Conservation (phyloP, 1,284 basidiomycete species). For the Ustilago hordei region DNA sequence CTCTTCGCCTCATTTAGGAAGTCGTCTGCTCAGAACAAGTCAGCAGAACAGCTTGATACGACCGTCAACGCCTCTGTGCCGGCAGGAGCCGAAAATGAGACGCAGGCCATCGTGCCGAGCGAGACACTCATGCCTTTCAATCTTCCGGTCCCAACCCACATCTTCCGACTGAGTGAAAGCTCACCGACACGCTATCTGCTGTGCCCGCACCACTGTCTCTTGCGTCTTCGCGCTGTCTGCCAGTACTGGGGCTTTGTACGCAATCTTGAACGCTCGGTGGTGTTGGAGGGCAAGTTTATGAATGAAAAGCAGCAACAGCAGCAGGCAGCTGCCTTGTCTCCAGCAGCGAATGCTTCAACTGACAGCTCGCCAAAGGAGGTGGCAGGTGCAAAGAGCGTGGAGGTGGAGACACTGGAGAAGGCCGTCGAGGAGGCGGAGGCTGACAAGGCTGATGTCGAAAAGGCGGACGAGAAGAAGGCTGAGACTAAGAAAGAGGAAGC, state of each 20-base stretch:
- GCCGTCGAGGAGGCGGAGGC: slow-evolving; percentile 34
- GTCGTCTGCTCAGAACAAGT: slow-evolving; percentile 24
- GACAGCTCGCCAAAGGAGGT: slow-evolving; percentile 20
- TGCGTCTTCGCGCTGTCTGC: slow-evolving; percentile 62
- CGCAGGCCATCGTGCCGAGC: not conserved
- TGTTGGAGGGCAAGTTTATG: slow-evolving; percentile 65
- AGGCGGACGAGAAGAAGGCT: slow-evolving; percentile 6
- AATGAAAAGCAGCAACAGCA: slow-evolving; percentile 42
- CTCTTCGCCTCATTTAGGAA: slow-evolving; percentile 55
- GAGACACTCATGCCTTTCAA: slow-evolving; percentile 9
- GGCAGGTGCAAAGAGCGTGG: slow-evolving; percentile 23
- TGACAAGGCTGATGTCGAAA: slow-evolving; percentile 1
- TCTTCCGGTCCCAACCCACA: slow-evolving; percentile 66
- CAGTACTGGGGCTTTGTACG: slow-evolving; percentile 67
- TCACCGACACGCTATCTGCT: slow-evolving; percentile 61
- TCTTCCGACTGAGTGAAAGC: slow-evolving; percentile 65
- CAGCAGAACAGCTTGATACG: slow-evolving; percentile 11
- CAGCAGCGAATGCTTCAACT: slow-evolving; percentile 22
- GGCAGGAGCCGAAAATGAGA: slow-evolving; percentile 13
- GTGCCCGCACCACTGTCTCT: slow-evolving; percentile 66
- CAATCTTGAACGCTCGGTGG: slow-evolving; percentile 64
- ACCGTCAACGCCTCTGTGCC: slow-evolving; percentile 2
- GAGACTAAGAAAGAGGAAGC: not conserved
- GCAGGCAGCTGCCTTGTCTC: not conserved
- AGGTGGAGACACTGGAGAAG: slow-evolving; percentile 38